A percentile compares a stretch with the other conserved stretches of the same genome.
phyloP scores from a whole-genome alignment of 139 green algal genomes.

The Diplosphaera chodatii region DNA sequence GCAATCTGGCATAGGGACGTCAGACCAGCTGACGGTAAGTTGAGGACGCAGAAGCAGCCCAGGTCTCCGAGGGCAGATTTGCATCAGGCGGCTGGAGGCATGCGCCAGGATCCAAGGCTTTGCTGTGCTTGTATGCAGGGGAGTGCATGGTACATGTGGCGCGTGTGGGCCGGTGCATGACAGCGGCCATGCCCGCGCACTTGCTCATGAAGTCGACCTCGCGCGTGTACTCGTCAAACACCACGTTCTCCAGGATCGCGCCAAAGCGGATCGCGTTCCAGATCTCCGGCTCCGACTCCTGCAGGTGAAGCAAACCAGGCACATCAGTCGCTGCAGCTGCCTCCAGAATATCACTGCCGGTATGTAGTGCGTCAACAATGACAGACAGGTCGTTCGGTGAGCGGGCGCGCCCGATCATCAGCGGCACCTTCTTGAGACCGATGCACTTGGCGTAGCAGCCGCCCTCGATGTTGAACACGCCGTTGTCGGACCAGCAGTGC shows the following conservation, averaged over 20 bases:
- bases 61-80: no score
- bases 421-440: constrained; percentile 40
- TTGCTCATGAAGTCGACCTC: constrained; percentile 59
- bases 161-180: no score
- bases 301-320: not conserved
- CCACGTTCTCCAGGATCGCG: constrained; percentile 92
- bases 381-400: no score
- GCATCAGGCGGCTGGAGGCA: no score
- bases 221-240: constrained; percentile 60
- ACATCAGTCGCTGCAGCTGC: not conserved
- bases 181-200: not conserved
- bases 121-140: no score
- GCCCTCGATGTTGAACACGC: constrained; percentile 93
- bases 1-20: not conserved
- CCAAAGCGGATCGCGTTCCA: constrained; percentile 84
- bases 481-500: constrained; percentile 83
- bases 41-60: no score
- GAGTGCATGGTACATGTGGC: no score
- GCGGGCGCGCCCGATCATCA: no score
- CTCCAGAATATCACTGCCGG: no score
- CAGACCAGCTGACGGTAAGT: no score
- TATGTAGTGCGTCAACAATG: no score
- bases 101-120: no score
- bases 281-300: constrained; percentile 84
- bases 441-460: constrained; percentile 97